Percentiles rank a stretch among this genome's conserved stretches.
These are phyloP conservation scores for Mercurialis annua DNA, from an alignment of 345 rosid species.

Conservation along the genomic window DNA sequence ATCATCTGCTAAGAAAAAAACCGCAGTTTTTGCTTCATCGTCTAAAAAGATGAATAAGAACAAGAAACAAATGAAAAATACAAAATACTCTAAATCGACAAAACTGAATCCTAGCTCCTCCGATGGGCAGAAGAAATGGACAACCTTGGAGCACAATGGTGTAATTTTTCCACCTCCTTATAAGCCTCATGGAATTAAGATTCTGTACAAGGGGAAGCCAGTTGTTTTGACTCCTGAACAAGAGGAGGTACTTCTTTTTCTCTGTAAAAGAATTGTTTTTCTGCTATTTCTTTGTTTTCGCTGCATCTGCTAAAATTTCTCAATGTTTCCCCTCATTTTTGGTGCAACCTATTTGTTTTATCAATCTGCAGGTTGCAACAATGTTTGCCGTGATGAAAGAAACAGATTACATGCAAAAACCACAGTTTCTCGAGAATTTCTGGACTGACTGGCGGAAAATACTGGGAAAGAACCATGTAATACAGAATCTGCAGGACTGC, in stretches of 20 bases:
- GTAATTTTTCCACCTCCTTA: conserved; percentile 94
- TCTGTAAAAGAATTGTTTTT: conserved; percentile 8
- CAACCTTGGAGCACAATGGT: conserved; percentile 88
- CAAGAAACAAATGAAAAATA: conserved; percentile 51
- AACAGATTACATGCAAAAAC: conserved; percentile 80
- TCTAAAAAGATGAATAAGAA: conserved; percentile 46
- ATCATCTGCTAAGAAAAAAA: conserved; percentile 47
- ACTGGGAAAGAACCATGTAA: conserved; percentile 80
- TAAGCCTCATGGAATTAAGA: conserved; percentile 83
- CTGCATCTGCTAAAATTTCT: conserved; percentile 1
- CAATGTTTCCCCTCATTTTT: conserved; percentile 12
- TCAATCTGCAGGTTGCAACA: conserved; percentile 79
- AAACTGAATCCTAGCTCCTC: conserved; percentile 68
- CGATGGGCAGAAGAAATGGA: conserved; percentile 99
- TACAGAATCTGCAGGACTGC: conserved; percentile 74
- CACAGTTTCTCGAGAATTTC: conserved; percentile 80
- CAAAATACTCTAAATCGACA: conserved; percentile 62
- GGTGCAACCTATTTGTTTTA: conserved; percentile 3
- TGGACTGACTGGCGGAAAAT: conserved; percentile 89
- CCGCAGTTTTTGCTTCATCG: conserved; percentile 46
- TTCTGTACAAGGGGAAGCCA: conserved; percentile 72
- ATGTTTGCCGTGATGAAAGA: conserved; percentile 98
- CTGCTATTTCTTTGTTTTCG: not conserved
- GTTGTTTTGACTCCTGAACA: conserved; percentile 75
- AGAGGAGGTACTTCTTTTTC: conserved; percentile 62